Evolutionary conservation across 148 eudicot species (phyloP), one percentile per base, ranked within the genome.

Genomic region (Rhododendron williamsianum): DNA sequence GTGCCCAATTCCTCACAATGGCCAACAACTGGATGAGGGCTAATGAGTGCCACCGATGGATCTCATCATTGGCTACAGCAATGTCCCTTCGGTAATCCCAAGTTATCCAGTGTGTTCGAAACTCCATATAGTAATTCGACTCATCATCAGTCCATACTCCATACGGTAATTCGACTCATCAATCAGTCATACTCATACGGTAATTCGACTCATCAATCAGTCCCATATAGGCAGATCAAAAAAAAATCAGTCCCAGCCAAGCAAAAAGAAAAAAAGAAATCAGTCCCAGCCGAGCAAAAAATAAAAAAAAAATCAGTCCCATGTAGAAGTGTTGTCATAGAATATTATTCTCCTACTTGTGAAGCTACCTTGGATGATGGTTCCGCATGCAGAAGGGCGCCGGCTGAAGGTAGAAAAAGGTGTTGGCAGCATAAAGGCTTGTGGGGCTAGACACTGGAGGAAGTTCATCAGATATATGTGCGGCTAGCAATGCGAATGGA

Each of bases 11-110:
- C 33, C 86, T 91, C 74, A 87, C 67, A 82, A 1, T 35, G 36
- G 54, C 88, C 36, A 91, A 87, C 60, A 79, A 85, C 74, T 78
- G 89, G 67, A 87, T 74, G 89, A 82, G 84, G 79, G 79, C 86
- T 27, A 76, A 54, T 58, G 30, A 35, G 23, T 27, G 45, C 45
- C 45, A 41, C 45, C 45, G 1, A 41, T 41, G 45, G 45, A 41
- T 41, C 45, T 41, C 1, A 41, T 41, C 45, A 41, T 41, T 41
- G 45, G 8, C 45, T 41, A 6, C 45, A 41, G 6, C 45, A 41
- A 41, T 41, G 45, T 41, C 45, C 45, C 45, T 41, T 41, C 6
- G 7, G 45, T 6, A 41, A 41, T 41, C 45, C 73, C 58, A 63
- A 27, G 36, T 67, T 41, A 19, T 21, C 80, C 51, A 41, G 21